Percentiles rank a stretch among this genome's conserved stretches.
phyloP scores from a whole-genome alignment of 2,329 filamentous ascomycete genomes.

The Ceratocystis albifundus region DNA sequence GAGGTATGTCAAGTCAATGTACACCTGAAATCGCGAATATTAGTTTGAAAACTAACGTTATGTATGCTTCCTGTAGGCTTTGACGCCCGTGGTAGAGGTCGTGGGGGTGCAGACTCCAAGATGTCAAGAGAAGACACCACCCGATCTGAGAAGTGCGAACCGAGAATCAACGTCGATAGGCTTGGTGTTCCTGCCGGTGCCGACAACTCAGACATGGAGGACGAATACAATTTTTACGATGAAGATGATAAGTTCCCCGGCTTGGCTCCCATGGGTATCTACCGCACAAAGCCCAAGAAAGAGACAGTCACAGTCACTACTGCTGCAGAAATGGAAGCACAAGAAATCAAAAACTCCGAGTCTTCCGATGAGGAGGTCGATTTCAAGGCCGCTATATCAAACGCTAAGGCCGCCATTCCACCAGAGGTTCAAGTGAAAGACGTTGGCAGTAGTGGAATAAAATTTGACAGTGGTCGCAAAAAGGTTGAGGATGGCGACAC shows the following conservation, averaged over 20 bases:
- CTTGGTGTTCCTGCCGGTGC: slow-evolving; percentile 35
- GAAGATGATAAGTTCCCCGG: slow-evolving; percentile 29
- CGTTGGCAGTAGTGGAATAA: slow-evolving; percentile 37
- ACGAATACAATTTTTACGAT: slow-evolving; percentile 38
- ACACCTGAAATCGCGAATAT: not conserved
- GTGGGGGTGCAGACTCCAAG: slow-evolving; percentile 28
- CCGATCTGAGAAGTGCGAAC: slow-evolving; percentile 32
- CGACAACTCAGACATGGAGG: slow-evolving; percentile 36
- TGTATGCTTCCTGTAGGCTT: slow-evolving; percentile 3
- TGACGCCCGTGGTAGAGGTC: slow-evolving; percentile 19
- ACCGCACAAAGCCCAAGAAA: slow-evolving; percentile 27
- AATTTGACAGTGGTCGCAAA: slow-evolving; percentile 32
- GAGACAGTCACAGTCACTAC: slow-evolving; percentile 19
- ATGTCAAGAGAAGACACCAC: slow-evolving; percentile 27
- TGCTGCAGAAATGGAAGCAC: slow-evolving; percentile 21
- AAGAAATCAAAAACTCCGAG: slow-evolving; percentile 14
- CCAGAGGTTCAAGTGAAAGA: slow-evolving; percentile 47
- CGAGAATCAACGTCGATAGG: slow-evolving; percentile 46
- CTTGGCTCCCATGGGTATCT: slow-evolving; percentile 45
- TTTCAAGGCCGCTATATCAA: slow-evolving; percentile 23
- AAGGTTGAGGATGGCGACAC: slow-evolving; percentile 25
- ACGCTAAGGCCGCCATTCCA: slow-evolving; percentile 1
- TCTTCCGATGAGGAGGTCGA: slow-evolving; percentile 21
- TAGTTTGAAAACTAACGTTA: not conserved
- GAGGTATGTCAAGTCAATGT: slow-evolving; percentile 26